Percentiles rank a stretch among this genome's conserved stretches.
These are phyloP conservation scores for Millerozyma acaciae DNA, from an alignment of 805 yeast genomes.

Conservation along the genomic window DNA sequence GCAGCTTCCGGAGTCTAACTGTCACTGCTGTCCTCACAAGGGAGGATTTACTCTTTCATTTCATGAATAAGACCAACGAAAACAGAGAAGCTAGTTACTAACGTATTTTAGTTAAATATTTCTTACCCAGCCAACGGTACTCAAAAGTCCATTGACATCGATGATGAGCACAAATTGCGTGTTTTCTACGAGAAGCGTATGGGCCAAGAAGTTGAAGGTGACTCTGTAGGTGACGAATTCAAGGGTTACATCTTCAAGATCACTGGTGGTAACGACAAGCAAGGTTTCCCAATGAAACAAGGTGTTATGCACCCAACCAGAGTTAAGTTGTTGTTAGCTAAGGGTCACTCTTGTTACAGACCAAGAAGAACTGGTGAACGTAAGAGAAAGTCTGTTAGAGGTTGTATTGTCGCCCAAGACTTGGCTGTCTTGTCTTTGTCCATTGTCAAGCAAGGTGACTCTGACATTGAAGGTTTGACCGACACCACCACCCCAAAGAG, in stretches of 20 bases:
- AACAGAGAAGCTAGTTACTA: too few species aligned
- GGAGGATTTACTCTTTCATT: too few species aligned
- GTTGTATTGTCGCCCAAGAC: conserved; percentile 97
- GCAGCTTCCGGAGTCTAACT: too few species aligned
- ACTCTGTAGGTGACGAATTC: conserved; percentile 96
- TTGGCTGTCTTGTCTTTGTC: conserved; percentile 92
- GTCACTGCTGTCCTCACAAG: too few species aligned
- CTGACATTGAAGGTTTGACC: conserved; percentile 93
- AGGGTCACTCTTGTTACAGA: conserved; percentile 98
- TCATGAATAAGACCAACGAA: too few species aligned
- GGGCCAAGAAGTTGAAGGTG: conserved; percentile 99
- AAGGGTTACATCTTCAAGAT: conserved; percentile 98
- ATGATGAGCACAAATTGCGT: conserved; percentile 98
- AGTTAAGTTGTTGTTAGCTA: conserved; percentile 90
- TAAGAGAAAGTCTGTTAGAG: conserved; percentile 99
- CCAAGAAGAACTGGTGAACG: conserved; percentile 99
- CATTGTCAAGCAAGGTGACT: conserved; percentile 95
- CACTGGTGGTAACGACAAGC: conserved; percentile 99
- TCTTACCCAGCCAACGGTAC: conserved; percentile 99
- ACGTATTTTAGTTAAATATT: conserved; percentile 76
- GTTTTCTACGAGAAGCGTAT: conserved; percentile 98
- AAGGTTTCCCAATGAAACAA: conserved; percentile 99
- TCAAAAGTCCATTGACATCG: conserved; percentile 95
- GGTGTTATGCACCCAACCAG: conserved; percentile 99
- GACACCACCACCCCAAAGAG: conserved; percentile 95